Conservation (phyloP, 2,329 filamentous ascomycete genomes). For the Trichoderma afroharzianum region DNA sequence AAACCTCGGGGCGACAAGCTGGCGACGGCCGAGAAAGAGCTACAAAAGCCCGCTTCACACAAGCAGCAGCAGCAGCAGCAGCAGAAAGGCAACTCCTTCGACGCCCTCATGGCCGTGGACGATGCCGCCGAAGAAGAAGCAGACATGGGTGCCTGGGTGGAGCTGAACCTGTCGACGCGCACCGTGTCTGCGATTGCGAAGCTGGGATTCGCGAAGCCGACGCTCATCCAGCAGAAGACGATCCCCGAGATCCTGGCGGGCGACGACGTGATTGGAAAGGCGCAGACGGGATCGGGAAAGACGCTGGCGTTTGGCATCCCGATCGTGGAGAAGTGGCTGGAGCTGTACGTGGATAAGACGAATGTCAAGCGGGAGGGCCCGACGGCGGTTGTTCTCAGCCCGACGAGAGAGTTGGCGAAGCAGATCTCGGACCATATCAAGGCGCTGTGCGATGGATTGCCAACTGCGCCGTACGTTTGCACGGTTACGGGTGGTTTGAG, state of each 20-base stretch:
- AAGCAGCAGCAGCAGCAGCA: conserved; percentile 23
- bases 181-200: conserved; percentile 72
- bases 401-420: conserved; percentile 89
- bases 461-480: conserved; percentile 67
- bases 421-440: conserved; percentile 83
- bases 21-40: conserved; percentile 34
- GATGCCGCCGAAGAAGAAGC: conserved; percentile 54
- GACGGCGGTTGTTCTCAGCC: conserved; percentile 78
- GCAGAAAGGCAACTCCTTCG: conserved; percentile 45
- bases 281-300: conserved; percentile 93
- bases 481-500: conserved; percentile 90
- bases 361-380: conserved; percentile 46
- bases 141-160: conserved; percentile 73
- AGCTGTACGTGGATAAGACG: conserved; percentile 37
- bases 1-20: not conserved
- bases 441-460: conserved; percentile 61
- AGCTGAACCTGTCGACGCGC: conserved; percentile 67
- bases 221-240: conserved; percentile 71
- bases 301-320: conserved; percentile 93
- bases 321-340: conserved; percentile 80
- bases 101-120: conserved; percentile 48
- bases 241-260: conserved; percentile 82
- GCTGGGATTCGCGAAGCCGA: conserved; percentile 77
- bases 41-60: conserved; percentile 38
- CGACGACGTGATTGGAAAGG: conserved; percentile 92